Evolutionary conservation across 805 yeast species (phyloP).

Genomic region (Spathaspora arborariae): DNA sequence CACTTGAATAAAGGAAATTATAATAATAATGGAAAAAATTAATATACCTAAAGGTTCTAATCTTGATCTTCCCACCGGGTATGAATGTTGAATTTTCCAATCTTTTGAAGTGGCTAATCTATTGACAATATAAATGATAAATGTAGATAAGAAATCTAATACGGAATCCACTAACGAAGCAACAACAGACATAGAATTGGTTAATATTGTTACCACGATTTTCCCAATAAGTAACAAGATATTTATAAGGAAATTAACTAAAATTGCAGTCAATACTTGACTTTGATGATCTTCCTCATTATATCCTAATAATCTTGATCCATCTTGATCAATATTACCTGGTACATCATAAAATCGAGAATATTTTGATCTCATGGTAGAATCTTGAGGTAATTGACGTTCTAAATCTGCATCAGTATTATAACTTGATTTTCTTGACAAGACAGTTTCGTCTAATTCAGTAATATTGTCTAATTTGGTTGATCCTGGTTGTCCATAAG

Average conservation of each 20-base stretch:
- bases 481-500: constrained; percentile 55
- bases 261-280: constrained; percentile 56
- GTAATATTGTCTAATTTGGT: constrained; percentile 9
- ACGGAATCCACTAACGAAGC: constrained; percentile 79
- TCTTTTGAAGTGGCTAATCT: constrained; percentile 42
- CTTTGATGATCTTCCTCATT: constrained; percentile 39
- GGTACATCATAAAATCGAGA: constrained; percentile 46
- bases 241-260: constrained; percentile 61
- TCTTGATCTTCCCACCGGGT: constrained; percentile 70
- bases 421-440: constrained; percentile 1
- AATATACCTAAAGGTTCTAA: constrained; percentile 77
- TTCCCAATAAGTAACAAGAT: constrained; percentile 58
- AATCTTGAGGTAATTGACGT: constrained; percentile 3
- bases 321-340: constrained; percentile 56
- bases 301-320: constrained; percentile 51
- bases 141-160: constrained; percentile 69
- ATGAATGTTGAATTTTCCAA: constrained; percentile 43
- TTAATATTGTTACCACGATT: constrained; percentile 53
- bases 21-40: constrained; percentile 67
- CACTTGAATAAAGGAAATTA: constrained; percentile 68
- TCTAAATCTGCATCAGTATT: constrained; percentile 6
- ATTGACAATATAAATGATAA: constrained; percentile 65
- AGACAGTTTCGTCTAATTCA: constrained; percentile 5
- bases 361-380: constrained; percentile 17
- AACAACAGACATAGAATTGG: constrained; percentile 68